These are phyloP conservation scores for Metschnikowia bowlesiae DNA, from an alignment of 805 yeast species.

Conservation along the genomic window DNA sequence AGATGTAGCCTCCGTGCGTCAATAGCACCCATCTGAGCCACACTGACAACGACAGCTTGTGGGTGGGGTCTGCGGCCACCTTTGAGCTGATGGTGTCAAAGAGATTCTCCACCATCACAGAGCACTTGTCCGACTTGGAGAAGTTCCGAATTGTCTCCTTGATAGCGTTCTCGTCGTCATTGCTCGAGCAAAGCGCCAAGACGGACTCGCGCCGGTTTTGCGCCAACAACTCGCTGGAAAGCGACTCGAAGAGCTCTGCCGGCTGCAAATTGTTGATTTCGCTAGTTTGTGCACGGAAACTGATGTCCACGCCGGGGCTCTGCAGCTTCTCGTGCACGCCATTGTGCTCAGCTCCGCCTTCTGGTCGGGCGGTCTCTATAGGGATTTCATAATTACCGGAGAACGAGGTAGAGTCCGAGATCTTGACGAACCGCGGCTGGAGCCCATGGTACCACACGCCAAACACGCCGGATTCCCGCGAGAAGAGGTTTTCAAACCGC, in stretches of 20 bases:
- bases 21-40: constrained; percentile 86
- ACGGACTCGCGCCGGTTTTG: constrained; percentile 13
- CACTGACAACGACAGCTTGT: constrained; percentile 28
- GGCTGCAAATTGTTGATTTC: constrained; percentile 21
- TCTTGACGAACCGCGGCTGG: constrained; percentile 23
- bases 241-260: constrained; percentile 19
- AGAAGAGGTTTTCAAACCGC: constrained; percentile 26
- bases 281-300: constrained; percentile 20
- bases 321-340: background rate
- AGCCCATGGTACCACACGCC: constrained; percentile 39
- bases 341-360: constrained; percentile 15
- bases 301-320: constrained; percentile 5
- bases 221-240: constrained; percentile 13
- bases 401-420: constrained; percentile 13
- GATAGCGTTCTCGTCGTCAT: constrained; percentile 28
- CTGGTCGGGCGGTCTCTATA: constrained; percentile 24
- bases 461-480: constrained; percentile 26
- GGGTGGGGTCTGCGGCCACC: constrained; percentile 27
- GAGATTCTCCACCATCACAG: constrained; percentile 17
- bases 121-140: constrained; percentile 30
- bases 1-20: constrained; percentile 61
- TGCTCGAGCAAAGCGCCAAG: constrained; percentile 25
- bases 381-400: constrained; percentile 15
- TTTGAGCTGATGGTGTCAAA: constrained; percentile 26
- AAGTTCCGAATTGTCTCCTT: constrained; percentile 33